Percentiles rank a stretch among this genome's conserved stretches.
Evolutionary conservation across 2,329 filamentous ascomycete species (phyloP).

Genomic region (Aureobasidium sp.): DNA sequence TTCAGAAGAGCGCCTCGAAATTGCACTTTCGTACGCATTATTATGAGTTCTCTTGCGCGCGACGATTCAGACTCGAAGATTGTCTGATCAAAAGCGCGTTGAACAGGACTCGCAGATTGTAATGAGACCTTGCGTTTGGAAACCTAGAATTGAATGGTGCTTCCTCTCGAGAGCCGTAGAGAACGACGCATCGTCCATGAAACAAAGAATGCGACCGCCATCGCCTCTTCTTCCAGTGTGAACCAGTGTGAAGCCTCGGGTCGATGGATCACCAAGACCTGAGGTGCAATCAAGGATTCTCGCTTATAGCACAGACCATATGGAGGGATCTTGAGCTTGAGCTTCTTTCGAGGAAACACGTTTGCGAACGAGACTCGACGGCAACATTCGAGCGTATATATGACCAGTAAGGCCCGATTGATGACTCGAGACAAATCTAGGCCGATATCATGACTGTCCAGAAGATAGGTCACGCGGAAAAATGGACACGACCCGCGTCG

Average conservation of each 20-base stretch:
- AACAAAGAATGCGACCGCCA: neutral
- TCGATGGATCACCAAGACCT: conserved; percentile 1
- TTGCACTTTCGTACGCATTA: neutral
- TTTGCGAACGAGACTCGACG: neutral
- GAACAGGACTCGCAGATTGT: neutral
- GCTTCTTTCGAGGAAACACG: neutral
- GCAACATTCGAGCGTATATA: neutral
- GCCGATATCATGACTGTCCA: neutral
- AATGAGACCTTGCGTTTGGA: neutral
- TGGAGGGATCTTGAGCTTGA: conserved; percentile 4
- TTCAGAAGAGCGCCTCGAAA: neutral
- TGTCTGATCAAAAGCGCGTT: neutral
- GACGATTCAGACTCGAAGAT: neutral
- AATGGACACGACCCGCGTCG: neutral
- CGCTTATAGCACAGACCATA: conserved; percentile 2
- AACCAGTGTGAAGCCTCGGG: neutral
- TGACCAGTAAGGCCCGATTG: neutral
- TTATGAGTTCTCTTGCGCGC: neutral
- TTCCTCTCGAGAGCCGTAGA: neutral
- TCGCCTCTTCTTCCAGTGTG: too few relatives aligned
- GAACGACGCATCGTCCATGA: neutral
- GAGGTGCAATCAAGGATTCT: conserved; percentile 6
- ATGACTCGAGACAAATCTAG: neutral
- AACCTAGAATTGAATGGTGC: neutral
- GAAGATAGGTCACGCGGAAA: neutral